Conservation (phyloP, 768 basidiomycete species). For the Floccularia luteovirens region DNA sequence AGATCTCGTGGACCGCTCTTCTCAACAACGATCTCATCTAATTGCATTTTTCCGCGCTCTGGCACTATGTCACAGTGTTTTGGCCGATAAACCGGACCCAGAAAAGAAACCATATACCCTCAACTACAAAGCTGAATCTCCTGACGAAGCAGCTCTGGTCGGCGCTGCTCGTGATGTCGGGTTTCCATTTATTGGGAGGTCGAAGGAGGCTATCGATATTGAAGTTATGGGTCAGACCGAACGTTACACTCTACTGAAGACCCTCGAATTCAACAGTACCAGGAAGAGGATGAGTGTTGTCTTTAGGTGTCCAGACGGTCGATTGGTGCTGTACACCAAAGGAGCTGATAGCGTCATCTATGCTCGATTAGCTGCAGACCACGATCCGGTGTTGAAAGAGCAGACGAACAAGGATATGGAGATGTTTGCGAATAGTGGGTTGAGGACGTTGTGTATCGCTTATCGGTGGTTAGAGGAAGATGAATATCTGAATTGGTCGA, state of each 20-base stretch:
- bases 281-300: conserved; percentile 95
- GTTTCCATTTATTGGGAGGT: conserved; percentile 79
- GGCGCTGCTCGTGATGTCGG: conserved; percentile 88
- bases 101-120: conserved; percentile 51
- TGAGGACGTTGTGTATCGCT: conserved; percentile 88
- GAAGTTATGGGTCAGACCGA: conserved; percentile 89
- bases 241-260: conserved; percentile 68
- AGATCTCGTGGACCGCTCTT: conserved; percentile 57
- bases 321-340: conserved; percentile 84
- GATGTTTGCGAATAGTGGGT: conserved; percentile 84
- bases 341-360: conserved; percentile 98
- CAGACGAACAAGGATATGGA: conserved; percentile 87
- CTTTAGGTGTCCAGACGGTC: conserved; percentile 78
- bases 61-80: conserved; percentile 89
- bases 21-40: conserved; percentile 57
- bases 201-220: conserved; percentile 74
- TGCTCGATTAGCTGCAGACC: conserved; percentile 69
- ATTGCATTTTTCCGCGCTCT: conserved; percentile 90
- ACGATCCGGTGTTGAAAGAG: conserved; percentile 67
- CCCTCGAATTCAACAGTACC: conserved; percentile 91
- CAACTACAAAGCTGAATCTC: conserved; percentile 94
- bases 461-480: conserved; percentile 73
- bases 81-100: conserved; percentile 70
- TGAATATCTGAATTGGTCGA: conserved; percentile 78
- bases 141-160: conserved; percentile 93